A percentile compares a stretch with the other conserved stretches of the same genome.
Conservation (phyloP, 1,139 yeast genomes). For the Kodamaea fungicola region DNA sequence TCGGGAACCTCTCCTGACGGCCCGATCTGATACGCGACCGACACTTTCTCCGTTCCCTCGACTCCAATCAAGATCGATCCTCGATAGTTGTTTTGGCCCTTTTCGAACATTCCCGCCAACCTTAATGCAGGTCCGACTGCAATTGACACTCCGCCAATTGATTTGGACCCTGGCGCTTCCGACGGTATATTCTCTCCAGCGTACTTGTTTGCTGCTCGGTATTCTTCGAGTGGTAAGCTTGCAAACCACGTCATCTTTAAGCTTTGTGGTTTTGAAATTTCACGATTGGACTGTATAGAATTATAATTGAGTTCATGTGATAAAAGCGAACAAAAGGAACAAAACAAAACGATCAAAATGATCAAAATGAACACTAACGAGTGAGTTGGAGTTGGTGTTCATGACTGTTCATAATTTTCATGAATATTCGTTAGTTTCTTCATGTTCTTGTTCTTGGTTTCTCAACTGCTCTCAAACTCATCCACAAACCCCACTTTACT, state of each 20-base stretch:
- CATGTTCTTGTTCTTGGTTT: too few species aligned
- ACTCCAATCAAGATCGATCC: constrained; percentile 64
- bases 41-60: constrained; percentile 20
- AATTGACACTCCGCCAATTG: constrained; percentile 34
- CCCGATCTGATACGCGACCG: constrained; percentile 32
- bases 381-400: too few species aligned
- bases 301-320: too few species aligned
- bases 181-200: constrained; percentile 25
- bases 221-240: constrained; percentile 31
- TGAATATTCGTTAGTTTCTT: too few species aligned
- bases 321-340: too few species aligned
- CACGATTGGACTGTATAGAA: too few species aligned
- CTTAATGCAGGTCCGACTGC: constrained; percentile 79
- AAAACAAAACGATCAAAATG: too few species aligned
- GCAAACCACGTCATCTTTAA: constrained; percentile 20
- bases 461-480: too few species aligned
- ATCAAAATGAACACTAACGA: too few species aligned
- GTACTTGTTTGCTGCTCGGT: constrained; percentile 22
- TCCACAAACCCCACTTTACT: too few species aligned
- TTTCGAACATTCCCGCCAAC: constrained; percentile 56
- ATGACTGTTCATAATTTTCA: too few species aligned
- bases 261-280: background rate
- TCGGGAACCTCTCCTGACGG: constrained; percentile 3
- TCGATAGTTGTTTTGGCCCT: constrained; percentile 48
- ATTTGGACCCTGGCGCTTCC: constrained; percentile 23